These are phyloP conservation scores for Plantago coronopus DNA, from an alignment of 305 asterid species.

Conservation along the genomic window DNA sequence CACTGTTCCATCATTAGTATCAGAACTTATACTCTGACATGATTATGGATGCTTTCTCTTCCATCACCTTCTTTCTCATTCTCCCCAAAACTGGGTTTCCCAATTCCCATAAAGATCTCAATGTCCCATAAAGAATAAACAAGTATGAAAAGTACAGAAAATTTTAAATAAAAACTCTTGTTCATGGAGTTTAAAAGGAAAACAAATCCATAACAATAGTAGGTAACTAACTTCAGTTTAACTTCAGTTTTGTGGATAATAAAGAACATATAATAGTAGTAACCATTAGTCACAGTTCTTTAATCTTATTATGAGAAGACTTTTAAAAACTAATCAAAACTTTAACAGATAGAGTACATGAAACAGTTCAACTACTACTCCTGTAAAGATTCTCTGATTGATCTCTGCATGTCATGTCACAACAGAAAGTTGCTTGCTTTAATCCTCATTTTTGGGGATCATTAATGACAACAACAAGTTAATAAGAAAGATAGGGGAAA, in stretches of 20 bases:
- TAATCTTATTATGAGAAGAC: neutral
- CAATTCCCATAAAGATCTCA: neutral
- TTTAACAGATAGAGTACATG: neutral
- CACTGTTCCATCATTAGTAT: constrained; percentile 39
- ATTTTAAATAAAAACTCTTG: constrained; percentile 39
- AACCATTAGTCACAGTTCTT: too few relatives aligned
- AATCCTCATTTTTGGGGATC: constrained; percentile 29
- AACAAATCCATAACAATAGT: constrained; percentile 24
- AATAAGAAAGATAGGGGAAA: constrained; percentile 10
- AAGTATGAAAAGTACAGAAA: constrained; percentile 4
- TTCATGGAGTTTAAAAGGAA: constrained; percentile 42
- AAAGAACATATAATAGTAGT: too few relatives aligned
- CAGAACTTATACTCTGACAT: neutral
- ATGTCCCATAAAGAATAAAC: constrained; percentile 21
- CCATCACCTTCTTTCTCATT: constrained; percentile 15
- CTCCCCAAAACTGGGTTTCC: neutral
- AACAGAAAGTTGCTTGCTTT: constrained; percentile 30
- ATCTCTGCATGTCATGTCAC: neutral
- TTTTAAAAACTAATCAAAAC: neutral
- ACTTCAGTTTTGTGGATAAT: constrained; percentile 32
- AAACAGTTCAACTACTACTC: neutral
- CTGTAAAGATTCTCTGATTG: neutral
- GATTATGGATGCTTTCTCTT: constrained; percentile 12
- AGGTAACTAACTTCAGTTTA: constrained; percentile 37
- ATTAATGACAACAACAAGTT: neutral